Evolutionary conservation across 192 early-diverging fungal genomes (phyloP).

Genomic region (Spizellomyces sp.): DNA sequence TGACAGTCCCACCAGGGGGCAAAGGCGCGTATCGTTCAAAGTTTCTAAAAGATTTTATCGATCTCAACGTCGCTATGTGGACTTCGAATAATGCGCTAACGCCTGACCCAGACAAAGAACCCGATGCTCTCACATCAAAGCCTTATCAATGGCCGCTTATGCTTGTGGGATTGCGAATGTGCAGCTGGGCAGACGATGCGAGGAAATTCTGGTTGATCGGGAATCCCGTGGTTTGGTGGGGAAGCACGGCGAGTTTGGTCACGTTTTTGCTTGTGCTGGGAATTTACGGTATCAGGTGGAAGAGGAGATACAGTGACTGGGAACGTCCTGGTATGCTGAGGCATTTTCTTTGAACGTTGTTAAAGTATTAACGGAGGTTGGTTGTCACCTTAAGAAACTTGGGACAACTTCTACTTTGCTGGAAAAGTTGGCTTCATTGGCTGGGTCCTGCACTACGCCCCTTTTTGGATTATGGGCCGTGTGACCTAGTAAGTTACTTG

Average conservation of each 20-base stretch:
- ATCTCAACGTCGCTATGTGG: slow-evolving; percentile 95
- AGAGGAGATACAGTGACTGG: slow-evolving; percentile 66
- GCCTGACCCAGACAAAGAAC: slow-evolving; percentile 87
- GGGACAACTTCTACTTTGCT: slow-evolving; percentile 75
- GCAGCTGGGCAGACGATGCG: slow-evolving; percentile 81
- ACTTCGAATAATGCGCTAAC: slow-evolving; percentile 93
- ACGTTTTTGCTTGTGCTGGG: slow-evolving; percentile 46
- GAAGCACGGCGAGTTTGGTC: slow-evolving; percentile 54
- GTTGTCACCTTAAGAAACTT: slow-evolving; percentile 28
- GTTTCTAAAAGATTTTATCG: slow-evolving; percentile 84
- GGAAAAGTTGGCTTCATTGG: slow-evolving; percentile 75
- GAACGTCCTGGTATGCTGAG: slow-evolving; percentile 29
- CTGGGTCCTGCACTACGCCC: slow-evolving; percentile 94
- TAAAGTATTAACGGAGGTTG: background rate
- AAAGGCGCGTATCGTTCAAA: slow-evolving; percentile 64
- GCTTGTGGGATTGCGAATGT: slow-evolving; percentile 88
- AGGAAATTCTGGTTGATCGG: slow-evolving; percentile 95
- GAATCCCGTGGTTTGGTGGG: slow-evolving; percentile 93
- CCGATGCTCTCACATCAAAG: slow-evolving; percentile 72
- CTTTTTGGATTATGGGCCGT: slow-evolving; percentile 96
- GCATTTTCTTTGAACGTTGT: background rate
- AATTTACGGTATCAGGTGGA: slow-evolving; percentile 65
- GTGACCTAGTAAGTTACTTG: slow-evolving; percentile 72
- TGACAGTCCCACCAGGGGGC: slow-evolving; percentile 71
- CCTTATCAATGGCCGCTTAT: slow-evolving; percentile 91